These are phyloP conservation scores for Akanthomyces uredinophilus DNA, from an alignment of 2,329 filamentous ascomycete genomes.

Conservation along the genomic window DNA sequence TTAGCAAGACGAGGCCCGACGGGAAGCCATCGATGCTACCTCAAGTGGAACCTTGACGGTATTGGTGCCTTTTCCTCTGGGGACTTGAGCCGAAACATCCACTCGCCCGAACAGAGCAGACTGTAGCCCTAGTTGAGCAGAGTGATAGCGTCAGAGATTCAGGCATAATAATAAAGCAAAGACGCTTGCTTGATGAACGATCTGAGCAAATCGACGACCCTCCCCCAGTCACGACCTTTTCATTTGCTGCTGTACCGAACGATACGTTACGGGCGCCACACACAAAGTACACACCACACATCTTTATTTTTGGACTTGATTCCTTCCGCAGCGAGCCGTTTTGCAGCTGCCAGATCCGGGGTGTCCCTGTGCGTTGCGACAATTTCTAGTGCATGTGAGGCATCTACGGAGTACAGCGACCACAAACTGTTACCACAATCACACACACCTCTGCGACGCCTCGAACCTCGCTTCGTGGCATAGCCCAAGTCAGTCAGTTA, in stretches of 20 bases:
- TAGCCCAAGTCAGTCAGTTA: background rate
- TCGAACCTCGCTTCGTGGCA: slow-evolving; percentile 3
- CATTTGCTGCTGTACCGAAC: background rate
- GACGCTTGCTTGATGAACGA: background rate
- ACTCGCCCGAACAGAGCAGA: slow-evolving; percentile 14
- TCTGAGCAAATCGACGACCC: background rate
- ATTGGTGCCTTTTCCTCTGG: background rate
- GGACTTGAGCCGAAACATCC: slow-evolving; percentile 14
- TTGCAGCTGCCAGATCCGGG: background rate
- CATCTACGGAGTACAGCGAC: background rate
- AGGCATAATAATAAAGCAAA: background rate
- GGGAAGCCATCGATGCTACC: slow-evolving; percentile 4
- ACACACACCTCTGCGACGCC: background rate
- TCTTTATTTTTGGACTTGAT: background rate
- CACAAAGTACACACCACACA: background rate
- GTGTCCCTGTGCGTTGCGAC: background rate
- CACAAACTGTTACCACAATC: background rate
- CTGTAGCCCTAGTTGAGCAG: background rate
- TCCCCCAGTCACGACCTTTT: background rate
- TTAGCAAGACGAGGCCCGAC: background rate
- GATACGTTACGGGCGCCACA: slow-evolving; percentile 10
- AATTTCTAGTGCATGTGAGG: slow-evolving; percentile 3
- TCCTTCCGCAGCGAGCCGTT: background rate
- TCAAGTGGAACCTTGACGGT: slow-evolving; percentile 4
- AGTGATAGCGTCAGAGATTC: background rate